Evolutionary conservation across 2,329 filamentous ascomycete genomes (phyloP).

Genomic region (Epichloe sibirici): DNA sequence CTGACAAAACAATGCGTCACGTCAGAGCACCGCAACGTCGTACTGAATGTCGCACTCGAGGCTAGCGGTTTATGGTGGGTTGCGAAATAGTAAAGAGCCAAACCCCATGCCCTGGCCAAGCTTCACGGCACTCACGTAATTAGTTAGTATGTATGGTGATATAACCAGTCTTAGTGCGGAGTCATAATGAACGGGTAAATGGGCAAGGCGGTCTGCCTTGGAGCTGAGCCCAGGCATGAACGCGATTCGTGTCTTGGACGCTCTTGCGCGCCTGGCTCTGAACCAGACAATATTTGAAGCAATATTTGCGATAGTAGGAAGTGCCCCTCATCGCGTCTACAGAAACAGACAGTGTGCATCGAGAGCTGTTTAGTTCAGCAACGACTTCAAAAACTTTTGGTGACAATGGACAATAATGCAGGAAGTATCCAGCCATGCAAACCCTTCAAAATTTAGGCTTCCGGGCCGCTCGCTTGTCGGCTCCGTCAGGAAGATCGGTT

Average conservation of each 20-base stretch:
- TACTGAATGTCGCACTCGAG: neutral
- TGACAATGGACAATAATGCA: neutral
- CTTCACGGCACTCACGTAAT: neutral
- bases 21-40: neutral
- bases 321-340: too few relatives aligned
- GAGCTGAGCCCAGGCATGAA: neutral
- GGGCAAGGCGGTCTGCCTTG: neutral
- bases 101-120: neutral
- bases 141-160: too few relatives aligned
- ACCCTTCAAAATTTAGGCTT: neutral
- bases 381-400: neutral
- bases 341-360: too few relatives aligned
- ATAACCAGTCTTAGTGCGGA: too few relatives aligned
- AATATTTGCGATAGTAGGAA: too few relatives aligned
- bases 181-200: neutral
- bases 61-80: neutral
- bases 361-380: too few relatives aligned
- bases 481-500: neutral
- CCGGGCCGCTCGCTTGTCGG: slow-evolving; percentile 1
- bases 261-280: neutral
- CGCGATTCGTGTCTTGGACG: neutral
- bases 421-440: neutral
- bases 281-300: neutral
- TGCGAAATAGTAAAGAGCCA: neutral
- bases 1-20: neutral